Percentiles rank a stretch among this genome's conserved stretches.
phyloP scores from a whole-genome alignment of 2,329 filamentous ascomycete genomes.

The Tolypocladium pustulatum region DNA sequence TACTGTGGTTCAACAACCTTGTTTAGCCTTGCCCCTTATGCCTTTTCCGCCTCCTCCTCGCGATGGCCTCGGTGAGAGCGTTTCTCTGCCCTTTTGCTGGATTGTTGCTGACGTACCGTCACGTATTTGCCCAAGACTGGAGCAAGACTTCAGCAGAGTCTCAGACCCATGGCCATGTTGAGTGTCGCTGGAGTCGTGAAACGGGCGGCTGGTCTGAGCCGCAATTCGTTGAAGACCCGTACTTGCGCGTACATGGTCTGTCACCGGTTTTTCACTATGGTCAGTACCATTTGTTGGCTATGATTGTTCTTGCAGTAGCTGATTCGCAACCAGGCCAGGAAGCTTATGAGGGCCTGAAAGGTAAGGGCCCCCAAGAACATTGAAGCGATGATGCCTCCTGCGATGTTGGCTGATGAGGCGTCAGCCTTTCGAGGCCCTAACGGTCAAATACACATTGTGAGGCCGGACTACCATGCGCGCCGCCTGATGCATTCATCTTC shows the following conservation, averaged over 20 bases:
- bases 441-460: neutral
- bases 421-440: constrained; percentile 1
- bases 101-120: neutral
- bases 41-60: neutral
- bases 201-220: constrained; percentile 1
- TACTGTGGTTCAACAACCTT: neutral
- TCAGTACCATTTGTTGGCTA: neutral
- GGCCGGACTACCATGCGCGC: neutral
- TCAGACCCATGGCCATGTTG: neutral
- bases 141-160: neutral
- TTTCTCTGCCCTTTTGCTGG: neutral
- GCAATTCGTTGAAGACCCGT: constrained; percentile 1
- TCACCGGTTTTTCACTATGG: constrained; percentile 4
- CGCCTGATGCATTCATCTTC: constrained; percentile 1
- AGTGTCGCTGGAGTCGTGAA: constrained; percentile 1
- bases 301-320: neutral
- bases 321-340: neutral
- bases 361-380: neutral
- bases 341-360: constrained; percentile 4
- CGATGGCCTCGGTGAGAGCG: neutral
- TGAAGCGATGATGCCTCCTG: neutral
- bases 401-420: neutral
- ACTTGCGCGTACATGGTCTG: constrained; percentile 2
- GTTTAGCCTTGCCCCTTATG: neutral
- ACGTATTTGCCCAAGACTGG: neutral